A percentile compares a stretch with the other conserved stretches of the same genome.
Evolutionary conservation across 1,284 basidiomycete genomes (phyloP).

Genomic region (Melanopsichium pennsylvanicum): DNA sequence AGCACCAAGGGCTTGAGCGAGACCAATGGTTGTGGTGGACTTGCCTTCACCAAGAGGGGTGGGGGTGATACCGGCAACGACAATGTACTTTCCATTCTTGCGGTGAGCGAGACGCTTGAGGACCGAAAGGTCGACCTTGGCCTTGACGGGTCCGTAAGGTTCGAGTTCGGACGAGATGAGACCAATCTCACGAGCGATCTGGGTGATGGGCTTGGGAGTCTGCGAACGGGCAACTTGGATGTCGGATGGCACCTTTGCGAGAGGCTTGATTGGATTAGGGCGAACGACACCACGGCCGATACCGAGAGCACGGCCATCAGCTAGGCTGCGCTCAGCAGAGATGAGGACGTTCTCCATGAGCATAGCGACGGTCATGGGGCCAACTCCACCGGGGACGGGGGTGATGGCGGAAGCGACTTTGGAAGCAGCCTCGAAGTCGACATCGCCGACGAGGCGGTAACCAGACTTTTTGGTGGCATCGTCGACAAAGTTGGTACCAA

Average conservation of each 20-base stretch:
- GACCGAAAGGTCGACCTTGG: conserved; percentile 91
- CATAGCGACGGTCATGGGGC: conserved; percentile 98
- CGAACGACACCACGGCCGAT: conserved; percentile 73
- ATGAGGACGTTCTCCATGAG: conserved; percentile 94
- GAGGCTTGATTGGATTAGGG: conserved; percentile 79
- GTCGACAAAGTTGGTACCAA: conserved; percentile 95
- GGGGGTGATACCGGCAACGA: conserved; percentile 96
- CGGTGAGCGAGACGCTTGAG: conserved; percentile 85
- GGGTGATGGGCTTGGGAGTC: conserved; percentile 85
- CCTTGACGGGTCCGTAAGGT: conserved; percentile 94
- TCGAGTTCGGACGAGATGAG: conserved; percentile 87
- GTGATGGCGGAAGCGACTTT: conserved; percentile 87
- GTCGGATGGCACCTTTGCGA: conserved; percentile 79
- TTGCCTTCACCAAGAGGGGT: conserved; percentile 98
- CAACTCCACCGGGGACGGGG: conserved; percentile 92
- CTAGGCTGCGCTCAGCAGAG: conserved; percentile 79
- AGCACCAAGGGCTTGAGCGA: conserved; percentile 94
- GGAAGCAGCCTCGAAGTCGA: conserved; percentile 82
- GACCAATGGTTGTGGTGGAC: conserved; percentile 96
- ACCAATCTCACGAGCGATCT: conserved; percentile 88
- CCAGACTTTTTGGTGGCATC: conserved; percentile 87
- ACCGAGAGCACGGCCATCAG: conserved; percentile 74
- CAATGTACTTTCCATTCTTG: conserved; percentile 94
- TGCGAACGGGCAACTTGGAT: conserved; percentile 97
- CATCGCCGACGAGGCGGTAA: conserved; percentile 94